Conservation (phyloP, 768 basidiomycete genomes). For the Xerocomus spinulosus region DNA sequence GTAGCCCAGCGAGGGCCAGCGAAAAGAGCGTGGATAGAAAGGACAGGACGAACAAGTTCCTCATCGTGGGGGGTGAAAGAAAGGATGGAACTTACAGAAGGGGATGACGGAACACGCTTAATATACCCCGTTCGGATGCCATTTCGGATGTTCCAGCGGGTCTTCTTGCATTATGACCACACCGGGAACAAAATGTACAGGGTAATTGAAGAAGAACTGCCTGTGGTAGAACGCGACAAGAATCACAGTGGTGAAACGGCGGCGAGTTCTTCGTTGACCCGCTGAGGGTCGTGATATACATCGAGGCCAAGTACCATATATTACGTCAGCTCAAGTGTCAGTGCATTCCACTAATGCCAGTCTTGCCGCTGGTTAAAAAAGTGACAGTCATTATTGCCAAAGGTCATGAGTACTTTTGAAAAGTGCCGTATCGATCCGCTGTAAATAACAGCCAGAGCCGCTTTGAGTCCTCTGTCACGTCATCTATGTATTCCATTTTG, state of each 20-base stretch:
- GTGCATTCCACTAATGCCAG: too few relatives aligned
- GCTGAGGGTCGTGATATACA: too few relatives aligned
- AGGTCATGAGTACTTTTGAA: too few relatives aligned
- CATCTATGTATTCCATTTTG: not conserved
- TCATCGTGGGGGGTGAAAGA: constrained; percentile 17
- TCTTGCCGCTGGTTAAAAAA: too few relatives aligned
- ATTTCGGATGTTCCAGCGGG: not conserved
- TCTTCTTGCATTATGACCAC: constrained; percentile 1
- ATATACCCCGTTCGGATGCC: constrained; percentile 8
- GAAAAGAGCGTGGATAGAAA: constrained; percentile 16
- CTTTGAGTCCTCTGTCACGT: not conserved
- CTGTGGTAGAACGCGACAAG: not conserved
- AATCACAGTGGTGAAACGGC: not conserved
- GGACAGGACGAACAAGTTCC: constrained; percentile 8
- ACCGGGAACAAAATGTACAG: too few relatives aligned
- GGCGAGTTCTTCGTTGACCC: too few relatives aligned
- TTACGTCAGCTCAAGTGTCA: too few relatives aligned
- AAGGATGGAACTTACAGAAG: not conserved
- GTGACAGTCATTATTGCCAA: too few relatives aligned
- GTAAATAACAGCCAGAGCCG: not conserved
- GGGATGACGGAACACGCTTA: not conserved
- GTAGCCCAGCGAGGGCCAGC: constrained; percentile 17
- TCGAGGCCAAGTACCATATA: too few relatives aligned
- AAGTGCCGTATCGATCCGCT: too few relatives aligned
- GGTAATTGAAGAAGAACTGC: not conserved